Percentiles rank a stretch among this genome's conserved stretches.
These are phyloP conservation scores for Tetratostichococcus sp. DNA, from an alignment of 139 green algal species.

Conservation along the genomic window DNA sequence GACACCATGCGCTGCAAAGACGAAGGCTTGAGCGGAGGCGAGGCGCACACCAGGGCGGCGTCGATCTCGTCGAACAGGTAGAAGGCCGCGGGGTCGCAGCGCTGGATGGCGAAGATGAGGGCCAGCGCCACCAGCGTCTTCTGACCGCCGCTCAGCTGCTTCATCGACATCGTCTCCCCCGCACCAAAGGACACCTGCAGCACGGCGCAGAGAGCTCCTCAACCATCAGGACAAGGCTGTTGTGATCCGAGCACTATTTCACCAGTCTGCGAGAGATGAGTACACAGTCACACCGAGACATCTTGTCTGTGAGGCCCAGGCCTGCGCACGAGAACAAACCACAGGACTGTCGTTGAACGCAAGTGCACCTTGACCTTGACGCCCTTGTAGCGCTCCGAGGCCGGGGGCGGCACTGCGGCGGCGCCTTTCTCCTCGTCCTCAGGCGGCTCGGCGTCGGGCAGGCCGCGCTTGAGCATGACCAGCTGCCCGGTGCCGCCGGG, in stretches of 20 bases:
- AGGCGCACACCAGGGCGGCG: conserved; percentile 94
- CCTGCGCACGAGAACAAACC: no score
- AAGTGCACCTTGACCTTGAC: conserved; percentile 77
- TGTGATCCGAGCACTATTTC: no score
- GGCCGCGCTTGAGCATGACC: conserved; percentile 74
- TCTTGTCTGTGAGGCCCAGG: no score
- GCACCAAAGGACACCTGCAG: conserved; percentile 67
- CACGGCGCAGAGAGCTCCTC: neutral
- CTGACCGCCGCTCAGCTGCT: conserved; percentile 91
- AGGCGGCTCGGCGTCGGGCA: neutral
- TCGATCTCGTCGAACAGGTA: conserved; percentile 99
- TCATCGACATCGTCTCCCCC: conserved; percentile 81
- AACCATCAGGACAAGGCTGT: no score
- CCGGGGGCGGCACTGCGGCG: neutral
- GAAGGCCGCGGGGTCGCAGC: conserved; percentile 96
- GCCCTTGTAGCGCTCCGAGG: conserved; percentile 73
- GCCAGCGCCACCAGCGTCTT: conserved; percentile 97
- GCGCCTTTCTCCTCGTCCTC: conserved; percentile 33
- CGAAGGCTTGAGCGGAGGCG: no score
- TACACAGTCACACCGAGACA: no score
- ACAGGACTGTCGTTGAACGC: no score
- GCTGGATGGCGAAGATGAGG: conserved; percentile 98
- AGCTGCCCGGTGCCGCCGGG: conserved; percentile 70
- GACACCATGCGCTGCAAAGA: no score
- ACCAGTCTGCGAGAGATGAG: no score